Base-by-base conservation (phyloP, 176 grass and related monocot species). In the Hordeum marinum region DNA sequence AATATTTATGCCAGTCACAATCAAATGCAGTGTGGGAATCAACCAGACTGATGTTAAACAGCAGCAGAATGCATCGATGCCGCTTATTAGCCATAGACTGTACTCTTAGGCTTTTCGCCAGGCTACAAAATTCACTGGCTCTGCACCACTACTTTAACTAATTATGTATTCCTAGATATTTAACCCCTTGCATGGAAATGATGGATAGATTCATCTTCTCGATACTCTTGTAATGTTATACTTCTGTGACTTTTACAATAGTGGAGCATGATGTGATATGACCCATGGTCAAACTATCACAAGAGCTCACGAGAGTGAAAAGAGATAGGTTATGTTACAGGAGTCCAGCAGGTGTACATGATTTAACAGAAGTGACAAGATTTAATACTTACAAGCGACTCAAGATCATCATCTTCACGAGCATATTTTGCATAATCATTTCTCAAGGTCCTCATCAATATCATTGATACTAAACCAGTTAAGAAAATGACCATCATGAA, bases 401-500 rank as follows among this genome's bases (percentile, higher is more conserved):
- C 96, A 31, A 99, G 78, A 91, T 99, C 96, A 69, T 99, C 96
- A 92, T 99, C 96, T 79, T 99, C 96, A 79, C 96, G 93, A 75
- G 94, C 96, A 83, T 99, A 99, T 86, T 99, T 99, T 79, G 96
- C 96, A 89, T 99, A 99, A 94, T 99, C 96, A 86, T 99, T 99
- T 92, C 94, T 96, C 35, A 99, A 84, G 73, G 96, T 99, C 65
- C 96, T 92, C 96, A 99, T 94, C 84, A 99, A 85, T 85, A 99
- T 99, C 96, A 99, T 99, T 81, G 96, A 99, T 55, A 99, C 96
- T 41, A 99, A 83, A 73, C 96, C 96, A 29, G 96, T 99, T 25
- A 99, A 91, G 79, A 99, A 99, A 76, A 99, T 99, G 92, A 99
- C 96, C 96, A 99, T 99, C 96, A 99, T 99, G 68, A 99, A 99